A percentile compares a stretch with the other conserved stretches of the same genome.
These are phyloP conservation scores for Coniferiporia weirii DNA, from an alignment of 1,284 basidiomycete genomes.

Conservation along the genomic window DNA sequence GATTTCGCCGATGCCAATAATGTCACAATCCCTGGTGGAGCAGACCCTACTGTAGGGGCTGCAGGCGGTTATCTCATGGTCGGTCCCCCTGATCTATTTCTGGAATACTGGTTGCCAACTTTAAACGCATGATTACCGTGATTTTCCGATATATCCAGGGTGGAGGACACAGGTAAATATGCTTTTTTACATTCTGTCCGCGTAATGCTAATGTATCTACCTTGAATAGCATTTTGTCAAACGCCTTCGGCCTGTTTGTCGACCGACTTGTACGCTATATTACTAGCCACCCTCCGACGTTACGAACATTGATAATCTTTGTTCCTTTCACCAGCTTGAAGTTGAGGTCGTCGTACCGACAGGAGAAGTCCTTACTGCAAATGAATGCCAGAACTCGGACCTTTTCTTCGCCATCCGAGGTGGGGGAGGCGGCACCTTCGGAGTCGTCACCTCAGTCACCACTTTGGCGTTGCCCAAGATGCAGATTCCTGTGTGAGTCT, in stretches of 20 bases:
- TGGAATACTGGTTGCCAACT: background rate
- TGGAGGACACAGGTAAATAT: conserved; percentile 25
- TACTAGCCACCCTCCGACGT: conserved; percentile 21
- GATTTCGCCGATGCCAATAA: conserved; percentile 28
- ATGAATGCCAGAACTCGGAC: conserved; percentile 36
- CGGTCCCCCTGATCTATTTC: background rate
- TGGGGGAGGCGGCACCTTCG: conserved; percentile 32
- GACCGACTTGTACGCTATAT: conserved; percentile 33
- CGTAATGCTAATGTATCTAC: conserved; percentile 22
- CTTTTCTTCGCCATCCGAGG: conserved; percentile 42
- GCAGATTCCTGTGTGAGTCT: background rate
- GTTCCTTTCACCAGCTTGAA: conserved; percentile 27
- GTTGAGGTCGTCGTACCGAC: conserved; percentile 40
- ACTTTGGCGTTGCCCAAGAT: conserved; percentile 19
- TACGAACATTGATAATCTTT: conserved; percentile 16
- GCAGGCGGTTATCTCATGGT: conserved; percentile 26
- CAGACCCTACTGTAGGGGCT: conserved; percentile 24
- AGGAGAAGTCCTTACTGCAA: conserved; percentile 32
- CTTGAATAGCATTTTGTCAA: conserved; percentile 40
- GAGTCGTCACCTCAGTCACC: conserved; percentile 28
- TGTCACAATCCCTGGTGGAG: conserved; percentile 28
- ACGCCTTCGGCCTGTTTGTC: conserved; percentile 32
- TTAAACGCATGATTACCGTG: background rate
- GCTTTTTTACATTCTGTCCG: background rate
- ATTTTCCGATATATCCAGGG: conserved; percentile 25